Evolutionary conservation across 345 rosid genomes (phyloP), one percentile per base, ranked within the genome.

Genomic region (Carallia brachiata): DNA sequence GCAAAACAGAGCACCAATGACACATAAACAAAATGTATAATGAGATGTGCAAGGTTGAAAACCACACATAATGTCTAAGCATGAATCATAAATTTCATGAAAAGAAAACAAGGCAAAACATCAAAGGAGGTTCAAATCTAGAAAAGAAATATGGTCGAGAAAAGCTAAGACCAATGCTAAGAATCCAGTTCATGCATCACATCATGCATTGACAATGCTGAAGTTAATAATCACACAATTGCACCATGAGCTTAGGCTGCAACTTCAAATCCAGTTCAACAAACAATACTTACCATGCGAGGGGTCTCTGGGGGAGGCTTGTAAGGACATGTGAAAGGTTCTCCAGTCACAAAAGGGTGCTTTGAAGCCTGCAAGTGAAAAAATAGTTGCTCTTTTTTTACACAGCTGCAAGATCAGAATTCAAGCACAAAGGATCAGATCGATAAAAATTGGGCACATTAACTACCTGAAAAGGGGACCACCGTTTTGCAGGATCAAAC

Each of bases 321-420:
- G 79, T 90, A 96, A 53, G 98, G 99, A 78, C 88, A 78, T 12
- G 87, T 92, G 80, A 96, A 92, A 71, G 99, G 98, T 73, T 96
- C 98, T 63, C 99, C 98, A 19, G 99, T 96, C 61, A 96, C 86
- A 77, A 96, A 96, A 78, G 99, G 99, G 77, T 96, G 99, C 80
- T 82, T 90, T 73, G 97, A 92, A 65, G 99, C 99, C 99, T 96
- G 88, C 76, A 84, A 65, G 57, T 56, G 65, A 56, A 76, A 64
- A 56, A 73, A 61, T 66, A 63, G 10, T 23, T 19, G 63, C 63
- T 63, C 48, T 52, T 53, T 59, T 54, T 23, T 54, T 62, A 23
- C 48, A 68, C 8, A 32, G 52, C 17, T 17, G 16, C 32, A 53
- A 67, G 65, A 7, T 61, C 19, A 68, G 16, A 60, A 40, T 61